A percentile compares a stretch with the other conserved stretches of the same genome.
Evolutionary conservation across 2,329 filamentous ascomycete genomes (phyloP).

Genomic region (Pseudogymnoascus sp.): DNA sequence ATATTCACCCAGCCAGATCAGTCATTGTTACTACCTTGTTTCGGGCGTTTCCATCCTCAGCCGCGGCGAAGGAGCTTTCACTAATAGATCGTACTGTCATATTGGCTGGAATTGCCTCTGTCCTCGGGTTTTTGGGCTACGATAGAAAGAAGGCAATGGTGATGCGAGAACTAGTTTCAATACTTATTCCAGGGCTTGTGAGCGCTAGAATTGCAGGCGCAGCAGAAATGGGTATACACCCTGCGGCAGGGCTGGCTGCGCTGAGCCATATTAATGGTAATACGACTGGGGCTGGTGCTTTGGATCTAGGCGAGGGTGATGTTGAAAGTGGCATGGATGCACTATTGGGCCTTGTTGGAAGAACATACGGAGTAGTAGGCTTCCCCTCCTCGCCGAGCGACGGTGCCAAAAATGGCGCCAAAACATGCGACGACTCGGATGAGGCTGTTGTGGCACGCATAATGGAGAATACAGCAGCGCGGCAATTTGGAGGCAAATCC

Average conservation of each 20-base stretch:
- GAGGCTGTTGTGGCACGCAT: conserved; percentile 49
- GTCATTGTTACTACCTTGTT: conserved; percentile 59
- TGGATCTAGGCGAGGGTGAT: conserved; percentile 57
- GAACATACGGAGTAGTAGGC: conserved; percentile 55
- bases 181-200: conserved; percentile 75
- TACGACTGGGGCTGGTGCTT: conserved; percentile 42
- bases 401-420: conserved; percentile 3
- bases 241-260: conserved; percentile 75
- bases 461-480: conserved; percentile 46
- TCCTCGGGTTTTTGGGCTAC: conserved; percentile 71
- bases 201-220: conserved; percentile 88
- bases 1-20: conserved; percentile 48
- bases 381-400: conserved; percentile 32
- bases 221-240: conserved; percentile 93
- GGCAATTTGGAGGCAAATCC: conserved; percentile 67
- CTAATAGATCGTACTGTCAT: conserved; percentile 71
- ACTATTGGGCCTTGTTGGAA: conserved; percentile 53
- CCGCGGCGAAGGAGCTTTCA: conserved; percentile 57
- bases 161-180: conserved; percentile 73
- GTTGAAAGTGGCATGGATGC: conserved; percentile 58
- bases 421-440: conserved; percentile 38
- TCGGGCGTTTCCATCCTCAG: conserved; percentile 60
- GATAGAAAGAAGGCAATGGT: conserved; percentile 88
- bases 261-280: conserved; percentile 50
- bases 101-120: conserved; percentile 76